A percentile compares a stretch with the other conserved stretches of the same genome.
Conservation (phyloP, 306 rosid species). For the cucumber (Cucumis sativus) region Cucumber_9930_V3 NC_026660.2:9600501-9601000, state of each 20-base stretch:
- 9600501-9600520: slow-evolving; percentile 9
- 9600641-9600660: background rate
- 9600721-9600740: background rate
- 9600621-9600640: background rate
- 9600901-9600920: background rate
- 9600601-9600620: slow-evolving; percentile 42
- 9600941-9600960: background rate
- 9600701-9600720: slow-evolving; percentile 2
- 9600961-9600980: background rate
- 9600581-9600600: slow-evolving; percentile 47
- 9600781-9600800: background rate
- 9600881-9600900: background rate
- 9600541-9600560: slow-evolving; percentile 30
- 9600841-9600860: background rate
- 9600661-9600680: slow-evolving; percentile 1
- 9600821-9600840: background rate
- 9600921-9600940: background rate
- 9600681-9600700: background rate
- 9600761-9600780: background rate
- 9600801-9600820: slow-evolving; percentile 4
- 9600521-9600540: slow-evolving; percentile 4
- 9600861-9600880: background rate
- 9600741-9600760: background rate
- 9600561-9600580: slow-evolving; percentile 34
- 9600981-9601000: background rate